Evolutionary conservation across 345 rosid species (phyloP).

Genomic region (Murraya paniculata): DNA sequence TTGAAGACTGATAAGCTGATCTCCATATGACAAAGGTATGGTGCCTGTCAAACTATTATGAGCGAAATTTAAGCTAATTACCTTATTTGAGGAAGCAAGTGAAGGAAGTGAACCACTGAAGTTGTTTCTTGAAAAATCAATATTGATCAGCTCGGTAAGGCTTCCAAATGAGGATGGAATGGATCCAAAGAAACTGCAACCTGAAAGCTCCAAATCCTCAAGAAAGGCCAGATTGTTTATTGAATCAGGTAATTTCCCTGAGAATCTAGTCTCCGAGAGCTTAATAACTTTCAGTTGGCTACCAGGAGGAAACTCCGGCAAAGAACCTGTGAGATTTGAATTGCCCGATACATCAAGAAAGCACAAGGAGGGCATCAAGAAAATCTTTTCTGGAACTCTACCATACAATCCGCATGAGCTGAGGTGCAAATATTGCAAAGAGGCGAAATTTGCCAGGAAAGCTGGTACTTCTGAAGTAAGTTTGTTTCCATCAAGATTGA

Average conservation of each 20-base stretch:
- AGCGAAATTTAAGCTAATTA: neutral
- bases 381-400: neutral
- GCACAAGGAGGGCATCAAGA: conserved; percentile 3
- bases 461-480: neutral
- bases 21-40: neutral
- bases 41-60: conserved; percentile 2
- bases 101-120: conserved; percentile 14
- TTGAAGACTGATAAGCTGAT: neutral
- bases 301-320: conserved; percentile 8
- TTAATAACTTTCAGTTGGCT: neutral
- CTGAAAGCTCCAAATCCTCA: neutral
- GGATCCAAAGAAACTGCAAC: conserved; percentile 8
- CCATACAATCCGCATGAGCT: neutral
- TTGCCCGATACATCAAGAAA: neutral
- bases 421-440: neutral
- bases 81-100: conserved; percentile 9
- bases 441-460: neutral
- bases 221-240: conserved; percentile 15
- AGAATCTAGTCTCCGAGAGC: conserved; percentile 7
- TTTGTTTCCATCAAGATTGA: neutral
- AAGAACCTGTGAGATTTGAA: neutral
- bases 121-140: conserved; percentile 15
- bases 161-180: conserved; percentile 15
- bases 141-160: neutral
- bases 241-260: conserved; percentile 15